A percentile compares a stretch with the other conserved stretches of the same genome.
These are phyloP conservation scores for Termitomyces sp. DNA, from an alignment of 768 basidiomycete genomes.

Conservation along the genomic window DNA sequence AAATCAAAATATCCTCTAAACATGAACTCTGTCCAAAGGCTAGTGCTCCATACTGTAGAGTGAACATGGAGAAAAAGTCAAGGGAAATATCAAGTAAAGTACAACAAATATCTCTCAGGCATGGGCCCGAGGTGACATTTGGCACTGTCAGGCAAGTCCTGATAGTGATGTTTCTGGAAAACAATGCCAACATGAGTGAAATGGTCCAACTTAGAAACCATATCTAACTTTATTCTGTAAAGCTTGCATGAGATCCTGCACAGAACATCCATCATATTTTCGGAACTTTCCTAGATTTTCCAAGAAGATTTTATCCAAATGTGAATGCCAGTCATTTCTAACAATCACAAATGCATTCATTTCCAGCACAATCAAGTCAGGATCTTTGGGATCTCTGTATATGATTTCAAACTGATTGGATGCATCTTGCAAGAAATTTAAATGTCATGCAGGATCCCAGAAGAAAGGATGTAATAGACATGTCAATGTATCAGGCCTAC, in stretches of 20 bases:
- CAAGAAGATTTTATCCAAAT: constrained; percentile 82
- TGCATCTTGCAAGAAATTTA: constrained; percentile 92
- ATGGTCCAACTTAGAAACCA: not conserved
- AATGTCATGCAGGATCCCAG: no score
- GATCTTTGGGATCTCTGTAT: constrained; percentile 86
- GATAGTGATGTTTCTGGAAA: constrained; percentile 95
- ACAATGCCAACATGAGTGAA: not conserved
- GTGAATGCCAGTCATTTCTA: constrained; percentile 84
- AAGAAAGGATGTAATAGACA: no score
- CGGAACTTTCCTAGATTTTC: no score
- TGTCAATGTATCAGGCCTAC: constrained; percentile 82
- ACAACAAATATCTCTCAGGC: no score
- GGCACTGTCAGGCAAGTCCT: no score
- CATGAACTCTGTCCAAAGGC: no score
- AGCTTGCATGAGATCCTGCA: constrained; percentile 89
- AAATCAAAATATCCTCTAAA: no score
- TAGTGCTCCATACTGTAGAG: constrained; percentile 68
- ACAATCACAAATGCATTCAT: constrained; percentile 63
- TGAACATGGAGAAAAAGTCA: constrained; percentile 89
- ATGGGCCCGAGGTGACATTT: no score
- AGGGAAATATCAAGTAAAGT: constrained; percentile 92
- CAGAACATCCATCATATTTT: no score
- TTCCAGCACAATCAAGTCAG: constrained; percentile 72
- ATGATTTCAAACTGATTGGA: constrained; percentile 98
- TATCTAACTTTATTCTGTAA: constrained; percentile 85